Conservation (phyloP, 129 eudicot genomes). For the Artemisia tridentata region DNA sequence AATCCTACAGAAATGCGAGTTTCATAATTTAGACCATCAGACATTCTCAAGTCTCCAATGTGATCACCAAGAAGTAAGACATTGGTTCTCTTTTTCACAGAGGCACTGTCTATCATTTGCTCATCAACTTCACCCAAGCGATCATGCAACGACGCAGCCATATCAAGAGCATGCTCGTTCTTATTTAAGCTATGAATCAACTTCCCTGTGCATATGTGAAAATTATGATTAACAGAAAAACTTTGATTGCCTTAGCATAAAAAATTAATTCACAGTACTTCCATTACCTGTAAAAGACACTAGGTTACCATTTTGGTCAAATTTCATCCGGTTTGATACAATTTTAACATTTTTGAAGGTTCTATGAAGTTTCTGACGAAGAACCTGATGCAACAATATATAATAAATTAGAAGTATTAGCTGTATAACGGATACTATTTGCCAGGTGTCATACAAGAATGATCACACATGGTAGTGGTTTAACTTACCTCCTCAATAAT, state of each 20-base stretch:
- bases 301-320: conserved; percentile 70
- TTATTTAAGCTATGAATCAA: conserved; percentile 81
- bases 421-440: background rate
- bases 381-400: conserved; percentile 49
- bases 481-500: conserved; percentile 81
- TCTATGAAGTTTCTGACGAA: conserved; percentile 74
- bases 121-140: conserved; percentile 56
- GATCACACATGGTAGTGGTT: background rate
- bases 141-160: conserved; percentile 82
- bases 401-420: conserved; percentile 7
- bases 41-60: conserved; percentile 89
- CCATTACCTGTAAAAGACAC: conserved; percentile 66
- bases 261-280: no score
- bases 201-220: conserved; percentile 48
- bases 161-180: conserved; percentile 94
- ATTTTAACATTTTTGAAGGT: conserved; percentile 71
- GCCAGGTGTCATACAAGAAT: conserved; percentile 19
- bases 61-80: conserved; percentile 94
- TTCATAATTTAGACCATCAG: conserved; percentile 74
- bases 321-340: conserved; percentile 87
- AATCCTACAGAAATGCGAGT: conserved; percentile 86
- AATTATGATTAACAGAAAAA: background rate
- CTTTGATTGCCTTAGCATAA: no score
- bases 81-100: conserved; percentile 70
- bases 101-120: conserved; percentile 36